Conservation (phyloP, 2,329 filamentous ascomycete species). For the Myriosclerotinia curreyana region DNA sequence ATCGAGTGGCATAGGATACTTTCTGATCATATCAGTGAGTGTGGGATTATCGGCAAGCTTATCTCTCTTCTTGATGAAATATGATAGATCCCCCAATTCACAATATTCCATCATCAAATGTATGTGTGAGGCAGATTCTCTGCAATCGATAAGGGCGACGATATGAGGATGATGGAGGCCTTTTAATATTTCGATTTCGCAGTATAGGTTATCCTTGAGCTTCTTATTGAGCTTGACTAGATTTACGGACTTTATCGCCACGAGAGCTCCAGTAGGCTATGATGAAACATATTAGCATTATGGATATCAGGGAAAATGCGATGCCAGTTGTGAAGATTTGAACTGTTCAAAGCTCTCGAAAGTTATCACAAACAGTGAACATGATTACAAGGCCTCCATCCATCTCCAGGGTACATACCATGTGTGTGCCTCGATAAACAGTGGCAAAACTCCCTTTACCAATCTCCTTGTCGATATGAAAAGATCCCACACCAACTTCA, state of each 20-base stretch:
- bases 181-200: constrained; percentile 94
- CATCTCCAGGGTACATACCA: constrained; percentile 54
- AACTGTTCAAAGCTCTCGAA: not conserved
- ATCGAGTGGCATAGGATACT: constrained; percentile 79
- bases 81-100: constrained; percentile 86
- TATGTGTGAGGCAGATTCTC: constrained; percentile 83
- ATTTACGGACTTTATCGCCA: constrained; percentile 96
- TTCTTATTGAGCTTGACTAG: constrained; percentile 89
- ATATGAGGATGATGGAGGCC: constrained; percentile 94
- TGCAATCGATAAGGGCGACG: constrained; percentile 90
- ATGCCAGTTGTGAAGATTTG: not conserved
- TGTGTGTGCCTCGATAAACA: constrained; percentile 84
- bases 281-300: constrained; percentile 30
- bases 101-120: constrained; percentile 99
- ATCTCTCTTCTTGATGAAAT: constrained; percentile 93
- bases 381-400: constrained; percentile 6
- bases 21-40: constrained; percentile 85
- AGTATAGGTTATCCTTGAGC: constrained; percentile 91
- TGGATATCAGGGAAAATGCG: constrained; percentile 20
- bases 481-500: constrained; percentile 62
- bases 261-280: constrained; percentile 74
- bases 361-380: not conserved
- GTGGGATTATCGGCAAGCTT: constrained; percentile 75
- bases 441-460: constrained; percentile 97
- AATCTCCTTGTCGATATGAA: constrained; percentile 82